Percentiles rank a stretch among this genome's conserved stretches.
Evolutionary conservation across 495 filamentous ascomycete genomes (phyloP).

Genomic region (Xylaria grammica): DNA sequence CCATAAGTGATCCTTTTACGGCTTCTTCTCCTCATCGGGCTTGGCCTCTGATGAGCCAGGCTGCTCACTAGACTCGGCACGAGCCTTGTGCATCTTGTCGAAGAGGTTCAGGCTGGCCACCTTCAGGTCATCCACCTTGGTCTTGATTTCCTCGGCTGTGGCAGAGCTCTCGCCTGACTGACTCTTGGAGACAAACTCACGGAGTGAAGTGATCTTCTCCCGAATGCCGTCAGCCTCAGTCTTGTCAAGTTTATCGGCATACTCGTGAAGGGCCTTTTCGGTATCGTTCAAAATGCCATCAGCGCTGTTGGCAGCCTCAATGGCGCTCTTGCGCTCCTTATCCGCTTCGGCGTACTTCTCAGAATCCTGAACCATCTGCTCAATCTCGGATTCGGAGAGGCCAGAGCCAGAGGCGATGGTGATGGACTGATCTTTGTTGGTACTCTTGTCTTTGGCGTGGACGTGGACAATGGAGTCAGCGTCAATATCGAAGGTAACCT

Average conservation of each 20-base stretch:
- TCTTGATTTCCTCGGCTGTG: conserved; percentile 90
- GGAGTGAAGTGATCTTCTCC: conserved; percentile 89
- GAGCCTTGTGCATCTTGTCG: conserved; percentile 99
- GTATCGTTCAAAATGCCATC: conserved; percentile 97
- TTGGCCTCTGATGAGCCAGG: conserved; percentile 66
- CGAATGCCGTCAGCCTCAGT: conserved; percentile 86
- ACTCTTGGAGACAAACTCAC: conserved; percentile 92
- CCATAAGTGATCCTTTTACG: conserved; percentile 41
- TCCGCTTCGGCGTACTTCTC: conserved; percentile 95
- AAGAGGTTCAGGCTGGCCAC: conserved; percentile 94
- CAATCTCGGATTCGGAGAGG: conserved; percentile 92
- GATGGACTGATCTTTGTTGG: conserved; percentile 99
- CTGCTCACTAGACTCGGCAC: conserved; percentile 65
- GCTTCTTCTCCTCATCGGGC: conserved; percentile 74
- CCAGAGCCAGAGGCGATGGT: conserved; percentile 98
- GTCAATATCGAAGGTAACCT: conserved; percentile 99
- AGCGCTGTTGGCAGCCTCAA: conserved; percentile 94
- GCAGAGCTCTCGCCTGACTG: conserved; percentile 87
- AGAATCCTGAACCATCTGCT: conserved; percentile 95
- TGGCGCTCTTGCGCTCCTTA: conserved; percentile 95
- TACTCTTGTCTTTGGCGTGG: conserved; percentile 98
- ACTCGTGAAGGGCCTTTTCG: conserved; percentile 97
- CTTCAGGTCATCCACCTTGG: conserved; percentile 97
- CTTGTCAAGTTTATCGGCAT: conserved; percentile 95
- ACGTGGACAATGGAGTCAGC: conserved; percentile 99